phyloP scores from a whole-genome alignment of 495 filamentous ascomycete genomes.

The Talaromyces liani region DNA sequence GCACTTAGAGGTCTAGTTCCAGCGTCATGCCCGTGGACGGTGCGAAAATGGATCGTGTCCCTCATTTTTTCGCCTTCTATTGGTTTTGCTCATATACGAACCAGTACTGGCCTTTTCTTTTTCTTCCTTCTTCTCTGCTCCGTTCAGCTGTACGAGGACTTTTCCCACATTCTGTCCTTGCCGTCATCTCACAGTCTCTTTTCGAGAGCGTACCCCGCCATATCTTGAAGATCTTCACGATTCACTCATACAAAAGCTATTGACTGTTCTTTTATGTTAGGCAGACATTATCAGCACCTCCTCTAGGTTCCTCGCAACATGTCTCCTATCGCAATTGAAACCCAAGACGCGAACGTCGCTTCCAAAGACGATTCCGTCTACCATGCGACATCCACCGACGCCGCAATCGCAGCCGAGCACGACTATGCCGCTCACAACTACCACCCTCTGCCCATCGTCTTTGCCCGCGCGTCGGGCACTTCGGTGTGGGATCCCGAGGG shows the following conservation, averaged over 20 bases:
- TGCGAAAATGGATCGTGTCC: constrained; percentile 4
- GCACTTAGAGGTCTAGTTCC: constrained; percentile 59
- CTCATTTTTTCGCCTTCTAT: constrained; percentile 3
- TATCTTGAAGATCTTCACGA: constrained; percentile 8
- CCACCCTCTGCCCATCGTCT: constrained; percentile 91
- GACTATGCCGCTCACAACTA: constrained; percentile 96
- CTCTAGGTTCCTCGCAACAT: constrained; percentile 20
- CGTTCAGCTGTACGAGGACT: constrained; percentile 6
- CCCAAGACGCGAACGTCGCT: constrained; percentile 21
- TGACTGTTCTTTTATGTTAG: neutral
- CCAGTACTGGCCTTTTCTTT: neutral
- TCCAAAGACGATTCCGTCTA: constrained; percentile 46
- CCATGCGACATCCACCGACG: constrained; percentile 72
- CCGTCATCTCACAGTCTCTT: constrained; percentile 9
- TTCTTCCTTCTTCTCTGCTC: constrained; percentile 14
- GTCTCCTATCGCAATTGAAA: constrained; percentile 28
- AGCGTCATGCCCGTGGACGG: constrained; percentile 5
- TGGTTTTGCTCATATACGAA: neutral
- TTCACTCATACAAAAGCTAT: neutral
- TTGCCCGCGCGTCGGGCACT: constrained; percentile 72
- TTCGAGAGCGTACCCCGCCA: constrained; percentile 2
- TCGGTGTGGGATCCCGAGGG: constrained; percentile 97
- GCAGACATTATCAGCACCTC: neutral
- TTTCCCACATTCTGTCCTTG: constrained; percentile 11
- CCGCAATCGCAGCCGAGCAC: constrained; percentile 74